Conservation (phyloP, 371 early-diverging fungal genomes). For the Umbelopsis sp. region DNA sequence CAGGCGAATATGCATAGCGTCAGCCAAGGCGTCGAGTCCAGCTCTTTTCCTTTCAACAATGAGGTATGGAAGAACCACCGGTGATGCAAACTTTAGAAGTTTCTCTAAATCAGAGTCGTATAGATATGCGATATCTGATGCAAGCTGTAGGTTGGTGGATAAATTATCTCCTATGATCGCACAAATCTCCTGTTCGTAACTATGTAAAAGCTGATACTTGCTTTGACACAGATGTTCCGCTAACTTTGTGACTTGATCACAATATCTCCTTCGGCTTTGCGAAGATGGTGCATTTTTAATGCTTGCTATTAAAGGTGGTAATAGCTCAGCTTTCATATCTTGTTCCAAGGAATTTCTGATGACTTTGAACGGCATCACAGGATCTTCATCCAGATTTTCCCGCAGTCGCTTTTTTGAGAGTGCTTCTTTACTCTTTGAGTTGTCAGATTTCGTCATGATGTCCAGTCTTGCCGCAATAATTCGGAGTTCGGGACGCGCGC, state of each 20-base stretch:
- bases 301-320: neutral
- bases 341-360: neutral
- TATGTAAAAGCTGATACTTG: neutral
- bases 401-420: neutral
- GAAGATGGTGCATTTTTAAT: neutral
- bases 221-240: slow-evolving; percentile 1
- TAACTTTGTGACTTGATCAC: slow-evolving; percentile 9
- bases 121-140: slow-evolving; percentile 1
- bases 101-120: slow-evolving; percentile 3
- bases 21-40: neutral
- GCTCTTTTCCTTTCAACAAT: slow-evolving; percentile 6
- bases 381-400: neutral
- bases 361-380: neutral
- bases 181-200: neutral
- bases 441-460: neutral
- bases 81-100: neutral
- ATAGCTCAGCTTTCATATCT: neutral
- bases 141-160: slow-evolving; percentile 1
- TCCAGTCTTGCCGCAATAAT: neutral
- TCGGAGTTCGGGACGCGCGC: neutral
- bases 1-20: neutral
- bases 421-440: neutral
- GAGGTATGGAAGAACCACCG: neutral
- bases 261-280: neutral
- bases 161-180: neutral